Evolutionary conservation across 805 yeast genomes (phyloP).

Genomic region (Metschnikowia borealis): DNA sequence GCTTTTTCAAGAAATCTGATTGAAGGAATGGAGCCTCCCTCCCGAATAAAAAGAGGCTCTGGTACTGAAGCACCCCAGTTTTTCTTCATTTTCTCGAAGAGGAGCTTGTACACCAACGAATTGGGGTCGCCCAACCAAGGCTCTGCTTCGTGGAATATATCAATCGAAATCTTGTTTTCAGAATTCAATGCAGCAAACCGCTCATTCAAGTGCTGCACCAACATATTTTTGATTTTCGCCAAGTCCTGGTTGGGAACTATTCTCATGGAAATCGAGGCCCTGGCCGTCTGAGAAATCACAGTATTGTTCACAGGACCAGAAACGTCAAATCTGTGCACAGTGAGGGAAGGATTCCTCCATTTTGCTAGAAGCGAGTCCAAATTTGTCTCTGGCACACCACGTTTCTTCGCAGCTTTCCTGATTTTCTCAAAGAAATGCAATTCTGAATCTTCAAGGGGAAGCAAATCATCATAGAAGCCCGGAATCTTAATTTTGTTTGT

Average conservation of each 20-base stretch:
- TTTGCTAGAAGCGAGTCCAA: conserved; percentile 58
- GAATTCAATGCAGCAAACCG: conserved; percentile 51
- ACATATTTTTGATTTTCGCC: conserved; percentile 47
- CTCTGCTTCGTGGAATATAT: conserved; percentile 80
- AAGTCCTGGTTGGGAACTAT: conserved; percentile 86
- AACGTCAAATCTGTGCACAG: conserved; percentile 77
- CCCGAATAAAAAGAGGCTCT: conserved; percentile 83
- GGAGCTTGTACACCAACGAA: conserved; percentile 66
- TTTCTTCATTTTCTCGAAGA: conserved; percentile 54
- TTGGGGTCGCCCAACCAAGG: conserved; percentile 93
- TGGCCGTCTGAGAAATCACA: conserved; percentile 79
- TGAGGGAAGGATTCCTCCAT: conserved; percentile 89
- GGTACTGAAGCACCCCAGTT: conserved; percentile 60
- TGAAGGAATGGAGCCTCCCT: conserved; percentile 96
- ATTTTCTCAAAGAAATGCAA: conserved; percentile 59
- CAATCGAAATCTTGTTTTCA: conserved; percentile 57
- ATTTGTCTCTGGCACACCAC: conserved; percentile 34
- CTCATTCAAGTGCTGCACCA: conserved; percentile 43
- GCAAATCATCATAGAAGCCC: conserved; percentile 65
- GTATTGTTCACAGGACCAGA: conserved; percentile 90
- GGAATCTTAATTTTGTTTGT: conserved; percentile 55
- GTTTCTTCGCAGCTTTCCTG: conserved; percentile 25
- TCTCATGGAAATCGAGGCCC: conserved; percentile 74
- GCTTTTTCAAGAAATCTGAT: conserved; percentile 78
- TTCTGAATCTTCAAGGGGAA: conserved; percentile 56